Evolutionary conservation across 116 monocot species (phyloP), one percentile per base, ranked within the genome.

Genomic region (Iris pallida): DNA sequence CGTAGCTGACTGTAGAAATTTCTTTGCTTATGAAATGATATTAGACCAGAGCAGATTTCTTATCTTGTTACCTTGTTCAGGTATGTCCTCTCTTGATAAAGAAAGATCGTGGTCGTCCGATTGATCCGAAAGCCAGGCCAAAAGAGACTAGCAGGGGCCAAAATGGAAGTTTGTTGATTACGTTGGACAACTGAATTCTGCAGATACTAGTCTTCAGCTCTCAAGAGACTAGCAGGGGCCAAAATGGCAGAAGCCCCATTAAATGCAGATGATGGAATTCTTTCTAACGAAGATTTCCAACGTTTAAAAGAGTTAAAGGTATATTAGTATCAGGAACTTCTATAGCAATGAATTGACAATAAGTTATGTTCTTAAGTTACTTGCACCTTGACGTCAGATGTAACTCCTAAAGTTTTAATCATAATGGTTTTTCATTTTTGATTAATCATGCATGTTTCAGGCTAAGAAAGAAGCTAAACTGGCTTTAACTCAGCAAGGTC

Each of bases 201-300:
- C 83, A 47, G 79, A 95, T 68, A 57, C 81, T 59, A 95, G 95
- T 63, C 85, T 95, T 59, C 75, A 16, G 70, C 86, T 68, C 45
- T 95, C 55, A 95, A 88, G 68, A 95, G 76, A 68, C 30, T 95
- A 17, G 82, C 95, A 66, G 78, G 45, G 65, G 56, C 80, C 13
- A 81, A 76, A 53, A 75, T 44, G n/a, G n/a, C n/a, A n/a, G n/a
- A n/a, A n/a, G n/a, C n/a, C n/a, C n/a, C n/a, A n/a, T n/a, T n/a
- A n/a, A 51, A 80, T 54, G 67, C 20, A 65, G 20, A 63, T 43
- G 88, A 84, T 78, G 80, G 82, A 42, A 80, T 95, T 61, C 82
- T 88, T 72, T 95, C 95, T 55, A 91, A 95, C 75, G 91, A 95
- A 80, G 91, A 95, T 74, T 95, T 95, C 62, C 71, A 81, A 62